phyloP scores from a whole-genome alignment of 2,329 filamentous ascomycete genomes.

The Scytalidium lignicola region DNA sequence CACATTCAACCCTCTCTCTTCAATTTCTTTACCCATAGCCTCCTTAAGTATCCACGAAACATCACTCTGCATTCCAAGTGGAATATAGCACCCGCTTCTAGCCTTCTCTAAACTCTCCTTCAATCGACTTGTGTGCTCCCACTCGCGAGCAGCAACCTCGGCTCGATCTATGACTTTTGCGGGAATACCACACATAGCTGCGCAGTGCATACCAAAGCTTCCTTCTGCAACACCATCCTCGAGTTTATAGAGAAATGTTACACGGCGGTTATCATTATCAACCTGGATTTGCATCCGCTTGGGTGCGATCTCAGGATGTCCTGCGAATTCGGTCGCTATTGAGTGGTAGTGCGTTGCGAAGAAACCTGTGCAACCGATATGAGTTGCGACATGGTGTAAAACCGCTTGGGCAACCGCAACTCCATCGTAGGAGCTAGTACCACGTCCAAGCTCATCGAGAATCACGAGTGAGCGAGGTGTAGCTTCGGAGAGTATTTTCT shows the following conservation, averaged over 20 bases:
- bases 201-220: slow-evolving; percentile 98
- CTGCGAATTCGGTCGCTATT: slow-evolving; percentile 82
- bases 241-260: slow-evolving; percentile 95
- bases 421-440: slow-evolving; percentile 92
- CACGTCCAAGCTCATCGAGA: slow-evolving; percentile 90
- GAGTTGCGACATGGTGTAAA: slow-evolving; percentile 89
- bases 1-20: slow-evolving; percentile 50
- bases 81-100: slow-evolving; percentile 74
- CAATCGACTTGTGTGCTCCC: slow-evolving; percentile 90
- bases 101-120: slow-evolving; percentile 83
- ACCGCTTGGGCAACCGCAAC: slow-evolving; percentile 96
- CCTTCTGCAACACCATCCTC: slow-evolving; percentile 93
- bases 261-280: slow-evolving; percentile 73
- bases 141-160: slow-evolving; percentile 81
- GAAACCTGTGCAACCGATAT: slow-evolving; percentile 91
- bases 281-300: slow-evolving; percentile 94
- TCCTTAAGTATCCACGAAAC: slow-evolving; percentile 70
- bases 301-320: slow-evolving; percentile 80
- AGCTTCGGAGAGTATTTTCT: slow-evolving; percentile 94
- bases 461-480: slow-evolving; percentile 93
- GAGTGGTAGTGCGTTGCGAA: slow-evolving; percentile 98
- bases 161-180: slow-evolving; percentile 76
- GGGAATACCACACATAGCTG: slow-evolving; percentile 94
- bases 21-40: slow-evolving; percentile 34
- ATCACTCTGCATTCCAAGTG: slow-evolving; percentile 83